Conservation (phyloP, 2,329 filamentous ascomycete species). For the Phaeosphaeriaceae sp. region DNA sequence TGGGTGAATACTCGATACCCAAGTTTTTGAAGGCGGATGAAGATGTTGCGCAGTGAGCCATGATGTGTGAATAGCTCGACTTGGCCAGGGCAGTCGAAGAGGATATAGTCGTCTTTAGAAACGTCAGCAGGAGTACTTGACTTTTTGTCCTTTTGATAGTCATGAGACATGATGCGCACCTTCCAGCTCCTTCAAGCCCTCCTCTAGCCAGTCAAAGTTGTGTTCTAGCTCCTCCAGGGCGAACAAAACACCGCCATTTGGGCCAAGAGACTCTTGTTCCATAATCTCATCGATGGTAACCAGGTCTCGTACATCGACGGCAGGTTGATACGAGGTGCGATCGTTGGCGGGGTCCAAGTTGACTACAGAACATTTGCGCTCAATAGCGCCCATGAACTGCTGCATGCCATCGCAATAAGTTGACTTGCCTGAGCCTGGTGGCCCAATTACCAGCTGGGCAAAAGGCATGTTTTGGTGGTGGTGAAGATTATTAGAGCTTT, state of each 20-base stretch:
- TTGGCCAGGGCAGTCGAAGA: slow-evolving; percentile 97
- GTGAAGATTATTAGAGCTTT: too few species aligned
- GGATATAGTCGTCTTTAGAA: slow-evolving; percentile 77
- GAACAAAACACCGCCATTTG: slow-evolving; percentile 91
- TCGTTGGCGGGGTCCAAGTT: slow-evolving; percentile 99
- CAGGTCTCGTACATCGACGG: slow-evolving; percentile 86
- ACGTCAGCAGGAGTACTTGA: slow-evolving; percentile 13
- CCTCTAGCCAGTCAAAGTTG: slow-evolving; percentile 90
- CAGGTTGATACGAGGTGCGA: slow-evolving; percentile 83
- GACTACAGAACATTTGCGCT: slow-evolving; percentile 90
- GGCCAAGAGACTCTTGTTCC: slow-evolving; percentile 86
- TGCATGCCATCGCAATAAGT: slow-evolving; percentile 99
- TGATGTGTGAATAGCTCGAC: slow-evolving; percentile 98
- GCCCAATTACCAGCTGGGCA: slow-evolving; percentile 87
- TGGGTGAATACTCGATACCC: slow-evolving; percentile 79
- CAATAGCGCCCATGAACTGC: slow-evolving; percentile 95
- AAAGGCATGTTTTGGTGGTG: slow-evolving; percentile 60
- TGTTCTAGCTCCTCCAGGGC: slow-evolving; percentile 94
- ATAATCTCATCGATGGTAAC: slow-evolving; percentile 95
- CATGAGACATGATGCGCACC: slow-evolving; percentile 46
- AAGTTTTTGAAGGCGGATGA: slow-evolving; percentile 86
- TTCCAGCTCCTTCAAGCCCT: slow-evolving; percentile 76
- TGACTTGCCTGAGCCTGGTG: slow-evolving; percentile 93
- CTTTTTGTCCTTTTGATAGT: background rate
- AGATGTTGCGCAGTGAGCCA: slow-evolving; percentile 86